These are phyloP conservation scores for Dovyalis caffra DNA, from an alignment of 345 rosid species.

Conservation along the genomic window DNA sequence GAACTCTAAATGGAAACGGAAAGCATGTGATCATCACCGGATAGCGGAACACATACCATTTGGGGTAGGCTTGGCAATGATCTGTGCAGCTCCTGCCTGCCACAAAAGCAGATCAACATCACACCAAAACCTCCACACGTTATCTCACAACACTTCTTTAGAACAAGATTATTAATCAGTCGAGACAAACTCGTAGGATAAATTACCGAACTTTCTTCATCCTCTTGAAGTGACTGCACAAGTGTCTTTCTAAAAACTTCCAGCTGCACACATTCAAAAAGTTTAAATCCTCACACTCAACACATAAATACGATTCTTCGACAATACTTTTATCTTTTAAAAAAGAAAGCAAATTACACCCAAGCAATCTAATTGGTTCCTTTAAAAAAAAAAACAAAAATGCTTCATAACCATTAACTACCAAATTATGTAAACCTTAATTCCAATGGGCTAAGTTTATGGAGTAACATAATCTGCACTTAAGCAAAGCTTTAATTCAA, in stretches of 20 bases:
- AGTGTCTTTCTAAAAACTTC: conserved; percentile 90
- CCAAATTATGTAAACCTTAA: background rate
- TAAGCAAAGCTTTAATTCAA: background rate
- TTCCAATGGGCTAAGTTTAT: no score
- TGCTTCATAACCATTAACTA: no score
- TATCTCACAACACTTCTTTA: background rate
- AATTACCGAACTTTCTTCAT: conserved; percentile 64
- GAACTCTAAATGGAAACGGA: background rate
- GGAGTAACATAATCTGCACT: background rate
- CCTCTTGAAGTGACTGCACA: conserved; percentile 87
- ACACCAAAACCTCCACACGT: conserved; percentile 4
- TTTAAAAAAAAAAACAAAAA: background rate
- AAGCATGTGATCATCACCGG: background rate
- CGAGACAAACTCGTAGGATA: background rate
- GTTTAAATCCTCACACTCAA: no score
- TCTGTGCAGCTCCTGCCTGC: conserved; percentile 54
- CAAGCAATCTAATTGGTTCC: no score
- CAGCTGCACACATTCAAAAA: conserved; percentile 48
- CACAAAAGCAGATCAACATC: conserved; percentile 12
- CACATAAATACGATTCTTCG: no score
- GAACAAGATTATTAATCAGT: background rate
- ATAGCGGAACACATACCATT: conserved; percentile 32
- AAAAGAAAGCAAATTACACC: no score
- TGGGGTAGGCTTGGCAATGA: conserved; percentile 80
- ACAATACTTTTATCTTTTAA: no score